Base-by-base conservation (phyloP, 306 rosid species). In the Begonia fuchsioides region DNA sequence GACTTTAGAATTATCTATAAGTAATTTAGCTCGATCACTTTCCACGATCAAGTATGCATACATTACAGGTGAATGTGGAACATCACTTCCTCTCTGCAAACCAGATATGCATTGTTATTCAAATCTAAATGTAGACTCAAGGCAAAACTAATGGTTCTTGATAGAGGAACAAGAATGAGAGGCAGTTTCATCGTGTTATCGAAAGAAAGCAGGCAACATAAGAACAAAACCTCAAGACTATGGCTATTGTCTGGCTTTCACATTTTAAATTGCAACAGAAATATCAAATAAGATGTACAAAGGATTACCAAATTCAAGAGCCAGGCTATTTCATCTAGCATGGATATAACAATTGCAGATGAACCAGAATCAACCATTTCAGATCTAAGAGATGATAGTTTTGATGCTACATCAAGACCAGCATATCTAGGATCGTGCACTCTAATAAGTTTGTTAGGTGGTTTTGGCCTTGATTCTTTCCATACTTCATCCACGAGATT, bases 261-360 rank as follows among this genome's bases (percentile, higher is more conserved):
- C 47, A 48, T 11, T 16, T 17, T 39, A 9, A 20, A 26, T 4
- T 26, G 35, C 10, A 13, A 55, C 2, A 19, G 32, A 54, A 18
- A 17, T 40, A 13, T 26, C 9, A 55, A 55, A n/a, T 20, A 44
- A 13, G 50, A 40, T 12, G 35, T 15, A 51, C 35, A 56, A 62
- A 45, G 55, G 41, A 62, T 55, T 90, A 90, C 97, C 97, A 84
- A 63, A 81, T 90, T 90, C 75, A 84, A 69, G 57, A 90, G 54
- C 97, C 97, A 90, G 16, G 97, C 97, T 58, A 90, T 60, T 75
- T 90, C 95, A 76, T 90, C 97, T 11, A 90, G 97, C 87, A 73
- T 75, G 32, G 95, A 84, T 62, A 90, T 63, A 18, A 81, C 62
- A 53, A 90, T 84, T 32, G 93, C 95, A 45, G 97, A 74, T 56